Evolutionary conservation across 129 eudicot species (phyloP), one percentile per base, ranked within the genome.

Genomic region (Flaveria robusta): DNA sequence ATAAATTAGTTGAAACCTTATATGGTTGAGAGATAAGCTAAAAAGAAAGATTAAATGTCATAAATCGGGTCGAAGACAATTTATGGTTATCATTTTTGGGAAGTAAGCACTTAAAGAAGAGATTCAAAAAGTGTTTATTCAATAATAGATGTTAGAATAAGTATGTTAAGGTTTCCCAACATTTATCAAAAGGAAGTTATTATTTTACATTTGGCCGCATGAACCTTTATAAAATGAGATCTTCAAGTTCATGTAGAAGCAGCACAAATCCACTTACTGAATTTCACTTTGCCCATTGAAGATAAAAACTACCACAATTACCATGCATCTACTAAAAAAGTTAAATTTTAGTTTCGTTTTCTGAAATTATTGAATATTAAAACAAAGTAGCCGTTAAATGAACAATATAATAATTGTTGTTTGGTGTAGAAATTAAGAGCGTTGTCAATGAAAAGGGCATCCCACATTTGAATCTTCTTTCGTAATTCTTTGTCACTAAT

Each of bases 211-310:
- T 62, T 62, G 8, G 16, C 13, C 37, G 15, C 39, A 26, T 50
- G 9, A 26, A 70, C 62, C 18, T n/a, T 71, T 31, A 27, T 12
- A 43, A 68, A 4, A 68, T 34, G 37, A 68, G 26, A 43, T 68
- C 1, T 43, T 68, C 50, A 45, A 43, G 73, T 49, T 68, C 50
- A 50, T 23, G 20, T 29, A 55, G 66, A 65, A 7, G 47, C 62
- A 47, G 51, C 47, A 27, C 4, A 51, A 71, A 49, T 70, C 55
- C 63, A 70, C 13, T 70, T 70, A 70, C 5, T n/a, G n/a, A n/a
- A n/a, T n/a, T n/a, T n/a, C n/a, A n/a, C n/a, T n/a, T n/a, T n/a
- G n/a, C n/a, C n/a, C n/a, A n/a, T n/a, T n/a, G n/a, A n/a, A n/a
- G n/a, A n/a, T n/a, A n/a, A n/a, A n/a, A n/a, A n/a, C n/a, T n/a